Evolutionary conservation across 495 filamentous ascomycete species (phyloP), one percentile per base, ranked within the genome.

Genomic region (Talaromyces stipitatus): DNA sequence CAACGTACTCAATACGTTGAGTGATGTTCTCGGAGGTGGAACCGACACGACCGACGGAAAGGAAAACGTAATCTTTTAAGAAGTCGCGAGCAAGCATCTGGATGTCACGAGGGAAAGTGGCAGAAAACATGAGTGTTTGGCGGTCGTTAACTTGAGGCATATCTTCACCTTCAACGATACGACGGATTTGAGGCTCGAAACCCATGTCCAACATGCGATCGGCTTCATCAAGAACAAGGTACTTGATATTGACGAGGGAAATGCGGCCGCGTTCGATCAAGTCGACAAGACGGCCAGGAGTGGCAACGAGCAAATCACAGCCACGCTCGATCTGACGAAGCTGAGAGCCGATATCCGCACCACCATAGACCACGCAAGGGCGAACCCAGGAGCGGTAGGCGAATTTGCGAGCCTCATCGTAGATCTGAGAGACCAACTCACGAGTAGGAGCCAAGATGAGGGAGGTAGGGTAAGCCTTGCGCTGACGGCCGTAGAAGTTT

Each of bases 171-270:
- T 98, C 92, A 23, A 98, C 92, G 64, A 98, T 97, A 62, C 94
- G 88, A 62, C 94, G 92, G 70, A 98, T 97, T 74, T 98, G 94
- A 64, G 94, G 94, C 80, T 98, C 94, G 81, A 98, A 98, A 88
- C 94, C 94, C 94, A 98, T 97, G 79, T 98, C 94, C 82, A 98
- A 78, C 94, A 98, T 97, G 72, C 95, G 95, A 78, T 98, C 94
- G 72, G 94, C 94, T 81, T 98, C 94, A 64, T 98, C 94, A 33
- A 98, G 88, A 61, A 98, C 89, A n/a, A 98, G 80, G 67, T 97
- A 98, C 76, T 96, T 97, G 84, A 97, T 97, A 78, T 94, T 96
- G 61, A 83, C 79, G 33, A 97, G 85, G 11, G 92, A 96, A 71
- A 98, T 97, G 69, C 94, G 92, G 62, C 95, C 94, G 78, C 95